These are phyloP conservation scores for Lachnellula arida DNA, from an alignment of 2,329 filamentous ascomycete species.

Conservation along the genomic window DNA sequence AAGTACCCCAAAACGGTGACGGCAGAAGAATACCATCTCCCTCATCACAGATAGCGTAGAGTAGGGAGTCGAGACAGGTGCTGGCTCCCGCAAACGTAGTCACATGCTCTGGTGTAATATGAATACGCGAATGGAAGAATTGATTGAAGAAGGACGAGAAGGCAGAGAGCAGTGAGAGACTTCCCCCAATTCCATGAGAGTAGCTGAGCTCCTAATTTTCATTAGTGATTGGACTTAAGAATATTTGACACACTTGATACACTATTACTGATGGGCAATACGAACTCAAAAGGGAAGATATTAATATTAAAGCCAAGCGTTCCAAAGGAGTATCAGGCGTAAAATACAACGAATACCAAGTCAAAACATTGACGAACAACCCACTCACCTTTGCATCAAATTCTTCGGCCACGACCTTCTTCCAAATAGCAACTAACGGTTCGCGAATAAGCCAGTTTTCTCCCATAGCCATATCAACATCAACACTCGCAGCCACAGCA, in stretches of 20 bases:
- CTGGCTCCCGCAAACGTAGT: neutral
- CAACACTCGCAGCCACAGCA: neutral
- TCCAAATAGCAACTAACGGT: neutral
- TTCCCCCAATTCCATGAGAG: neutral
- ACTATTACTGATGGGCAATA: too few relatives aligned
- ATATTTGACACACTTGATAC: neutral
- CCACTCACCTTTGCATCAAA: neutral
- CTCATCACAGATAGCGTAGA: neutral
- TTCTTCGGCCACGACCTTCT: neutral
- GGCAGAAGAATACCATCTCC: neutral
- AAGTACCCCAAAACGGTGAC: neutral
- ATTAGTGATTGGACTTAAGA: neutral
- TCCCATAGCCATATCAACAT: neutral
- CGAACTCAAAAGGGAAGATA: too few relatives aligned
- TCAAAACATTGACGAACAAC: too few relatives aligned
- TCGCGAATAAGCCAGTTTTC: neutral
- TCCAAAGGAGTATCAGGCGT: too few relatives aligned
- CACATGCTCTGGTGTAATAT: neutral
- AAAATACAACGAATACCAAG: too few relatives aligned
- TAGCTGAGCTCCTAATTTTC: neutral
- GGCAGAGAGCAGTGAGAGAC: neutral
- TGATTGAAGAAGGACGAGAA: neutral
- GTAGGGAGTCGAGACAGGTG: neutral
- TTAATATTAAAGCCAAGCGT: too few relatives aligned
- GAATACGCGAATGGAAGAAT: neutral